Conservation (phyloP, 228 moss, liverwort and hornwort genomes). For the Sphagnum fallax region DNA sequence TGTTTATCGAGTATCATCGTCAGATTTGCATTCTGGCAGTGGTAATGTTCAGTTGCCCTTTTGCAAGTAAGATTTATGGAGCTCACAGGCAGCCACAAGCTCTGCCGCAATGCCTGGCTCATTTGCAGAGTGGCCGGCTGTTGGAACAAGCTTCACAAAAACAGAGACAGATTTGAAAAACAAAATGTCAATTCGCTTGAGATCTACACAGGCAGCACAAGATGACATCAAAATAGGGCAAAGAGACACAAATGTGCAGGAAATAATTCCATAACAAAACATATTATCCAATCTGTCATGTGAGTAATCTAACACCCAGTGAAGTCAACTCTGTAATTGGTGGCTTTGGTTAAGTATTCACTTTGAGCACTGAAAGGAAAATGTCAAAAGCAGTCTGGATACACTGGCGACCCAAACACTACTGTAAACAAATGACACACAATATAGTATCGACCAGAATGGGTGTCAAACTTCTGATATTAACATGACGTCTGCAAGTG, state of each 20-base stretch:
- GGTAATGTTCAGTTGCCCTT: conserved; percentile 9
- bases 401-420: not conserved
- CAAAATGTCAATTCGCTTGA: not conserved
- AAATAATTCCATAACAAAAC: not conserved
- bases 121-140: conserved; percentile 74
- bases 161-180: not conserved
- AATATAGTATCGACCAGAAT: not conserved
- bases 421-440: not conserved
- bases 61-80: conserved; percentile 34
- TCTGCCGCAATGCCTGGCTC: conserved; percentile 46
- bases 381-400: not conserved
- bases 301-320: no score
- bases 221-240: not conserved
- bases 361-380: not conserved
- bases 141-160: conserved; percentile 31
- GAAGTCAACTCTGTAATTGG: no score
- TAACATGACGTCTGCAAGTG: no score
- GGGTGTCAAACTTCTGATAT: no score
- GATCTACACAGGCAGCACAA: not conserved
- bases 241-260: not conserved
- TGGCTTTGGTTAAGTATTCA: no score
- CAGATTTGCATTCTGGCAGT: no score
- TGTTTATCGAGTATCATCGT: no score
- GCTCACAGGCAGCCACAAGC: conserved; percentile 63
- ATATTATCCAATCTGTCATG: not conserved